A percentile compares a stretch with the other conserved stretches of the same genome.
These are phyloP conservation scores for Cudoniella acicularis DNA, from an alignment of 495 filamentous ascomycete species.

Conservation along the genomic window DNA sequence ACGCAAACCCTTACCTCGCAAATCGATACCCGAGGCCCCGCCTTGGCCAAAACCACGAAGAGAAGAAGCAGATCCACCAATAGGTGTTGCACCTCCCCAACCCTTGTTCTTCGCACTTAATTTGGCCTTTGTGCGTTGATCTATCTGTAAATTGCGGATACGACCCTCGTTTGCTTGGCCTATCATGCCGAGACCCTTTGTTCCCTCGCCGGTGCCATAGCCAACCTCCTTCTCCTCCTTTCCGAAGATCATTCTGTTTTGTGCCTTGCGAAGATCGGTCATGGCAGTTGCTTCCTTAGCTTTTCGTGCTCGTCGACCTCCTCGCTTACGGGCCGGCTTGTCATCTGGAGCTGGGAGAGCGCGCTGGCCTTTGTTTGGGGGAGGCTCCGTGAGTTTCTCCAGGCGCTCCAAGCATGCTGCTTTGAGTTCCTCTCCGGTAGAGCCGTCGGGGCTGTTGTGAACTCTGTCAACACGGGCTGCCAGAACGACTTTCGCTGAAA, in stretches of 20 bases:
- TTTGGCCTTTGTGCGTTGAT: slow-evolving; percentile 87
- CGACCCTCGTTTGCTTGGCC: slow-evolving; percentile 83
- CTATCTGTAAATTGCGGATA: slow-evolving; percentile 82
- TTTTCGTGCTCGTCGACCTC: slow-evolving; percentile 85
- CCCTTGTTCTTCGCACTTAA: slow-evolving; percentile 94
- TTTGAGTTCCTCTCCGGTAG: slow-evolving; percentile 78
- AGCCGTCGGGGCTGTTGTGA: slow-evolving; percentile 78
- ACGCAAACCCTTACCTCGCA: slow-evolving; percentile 69
- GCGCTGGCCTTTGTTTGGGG: slow-evolving; percentile 81
- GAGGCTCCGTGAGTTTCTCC: slow-evolving; percentile 93
- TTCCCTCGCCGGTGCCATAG: slow-evolving; percentile 82
- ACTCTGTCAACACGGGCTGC: slow-evolving; percentile 85
- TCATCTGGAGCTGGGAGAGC: slow-evolving; percentile 94
- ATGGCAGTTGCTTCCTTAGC: slow-evolving; percentile 96
- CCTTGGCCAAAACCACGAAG: slow-evolving; percentile 72
- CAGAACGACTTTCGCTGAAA: slow-evolving; percentile 87
- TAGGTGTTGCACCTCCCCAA: slow-evolving; percentile 76
- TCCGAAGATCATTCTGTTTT: slow-evolving; percentile 94
- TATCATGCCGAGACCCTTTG: slow-evolving; percentile 91
- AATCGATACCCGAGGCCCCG: slow-evolving; percentile 51
- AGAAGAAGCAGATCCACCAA: slow-evolving; percentile 67
- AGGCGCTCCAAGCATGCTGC: slow-evolving; percentile 79
- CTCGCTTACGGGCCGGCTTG: slow-evolving; percentile 89
- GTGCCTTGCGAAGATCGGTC: slow-evolving; percentile 94
- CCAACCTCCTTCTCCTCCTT: slow-evolving; percentile 95